These are phyloP conservation scores for Tuctoria greenei DNA, from an alignment of 176 grass and related monocot genomes.

Conservation along the genomic window DNA sequence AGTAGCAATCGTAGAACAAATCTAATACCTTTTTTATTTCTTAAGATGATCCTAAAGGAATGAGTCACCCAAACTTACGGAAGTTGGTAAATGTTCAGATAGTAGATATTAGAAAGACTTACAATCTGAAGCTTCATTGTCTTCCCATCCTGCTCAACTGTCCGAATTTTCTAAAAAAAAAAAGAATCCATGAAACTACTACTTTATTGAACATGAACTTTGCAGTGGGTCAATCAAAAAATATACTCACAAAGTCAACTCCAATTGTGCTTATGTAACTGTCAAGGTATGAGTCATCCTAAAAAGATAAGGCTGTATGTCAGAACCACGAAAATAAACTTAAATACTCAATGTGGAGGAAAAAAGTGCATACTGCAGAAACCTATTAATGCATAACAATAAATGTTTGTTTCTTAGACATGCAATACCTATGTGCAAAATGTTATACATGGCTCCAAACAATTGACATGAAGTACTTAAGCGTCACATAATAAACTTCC, in stretches of 20 bases:
- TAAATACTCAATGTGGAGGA: not conserved
- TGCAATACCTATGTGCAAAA: not conserved
- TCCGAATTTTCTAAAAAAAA: slow-evolving; percentile 66
- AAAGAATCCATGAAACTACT: not conserved
- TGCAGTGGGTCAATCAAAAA: not conserved
- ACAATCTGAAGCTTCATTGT: slow-evolving; percentile 88
- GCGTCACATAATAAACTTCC: not conserved
- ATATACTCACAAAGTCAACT: slow-evolving; percentile 58
- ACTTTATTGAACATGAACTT: not conserved
- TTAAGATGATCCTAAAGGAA: not conserved
- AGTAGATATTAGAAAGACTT: slow-evolving; percentile 34
- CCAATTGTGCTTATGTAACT: slow-evolving; percentile 92
- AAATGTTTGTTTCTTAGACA: not conserved
- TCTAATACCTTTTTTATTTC: not conserved
- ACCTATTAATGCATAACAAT: not conserved
- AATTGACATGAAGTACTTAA: not conserved
- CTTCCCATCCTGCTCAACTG: slow-evolving; percentile 86
- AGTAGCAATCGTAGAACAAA: not conserved
- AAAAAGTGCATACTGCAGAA: slow-evolving; percentile 5
- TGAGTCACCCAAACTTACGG: not conserved
- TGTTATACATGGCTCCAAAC: not conserved
- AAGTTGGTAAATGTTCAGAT: not conserved
- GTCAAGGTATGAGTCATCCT: slow-evolving; percentile 88
- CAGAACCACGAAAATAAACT: slow-evolving; percentile 3
- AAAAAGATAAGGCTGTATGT: not conserved